A percentile compares a stretch with the other conserved stretches of the same genome.
Conservation (phyloP, 495 filamentous ascomycete genomes). For the Rhypophila decipiens region DNA sequence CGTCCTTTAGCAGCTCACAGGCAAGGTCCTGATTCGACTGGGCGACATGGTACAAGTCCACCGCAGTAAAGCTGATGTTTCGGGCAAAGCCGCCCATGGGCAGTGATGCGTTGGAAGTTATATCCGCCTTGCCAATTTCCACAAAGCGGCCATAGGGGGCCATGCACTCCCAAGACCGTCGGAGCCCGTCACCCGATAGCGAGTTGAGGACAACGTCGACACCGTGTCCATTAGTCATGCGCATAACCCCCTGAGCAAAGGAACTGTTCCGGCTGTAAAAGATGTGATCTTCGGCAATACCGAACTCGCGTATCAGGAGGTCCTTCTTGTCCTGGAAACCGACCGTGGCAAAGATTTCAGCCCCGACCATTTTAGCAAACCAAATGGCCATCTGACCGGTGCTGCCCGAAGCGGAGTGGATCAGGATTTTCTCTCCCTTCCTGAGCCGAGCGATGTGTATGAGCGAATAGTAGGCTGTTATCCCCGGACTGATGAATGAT, state of each 20-base stretch:
- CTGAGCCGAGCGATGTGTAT: slow-evolving; percentile 27
- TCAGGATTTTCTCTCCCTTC: slow-evolving; percentile 47
- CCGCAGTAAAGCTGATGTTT: slow-evolving; percentile 22
- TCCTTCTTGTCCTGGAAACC: slow-evolving; percentile 33
- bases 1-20: not conserved
- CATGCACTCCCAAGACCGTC: slow-evolving; percentile 38
- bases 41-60: slow-evolving; percentile 13
- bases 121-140: slow-evolving; percentile 42
- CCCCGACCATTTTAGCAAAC: slow-evolving; percentile 38
- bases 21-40: slow-evolving; percentile 1
- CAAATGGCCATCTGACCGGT: slow-evolving; percentile 47
- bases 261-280: slow-evolving; percentile 32
- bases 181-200: slow-evolving; percentile 44
- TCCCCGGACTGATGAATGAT: slow-evolving; percentile 29
- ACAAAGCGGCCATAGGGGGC: slow-evolving; percentile 45
- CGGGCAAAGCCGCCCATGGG: slow-evolving; percentile 27
- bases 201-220: slow-evolving; percentile 52
- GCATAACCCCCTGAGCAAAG: slow-evolving; percentile 35
- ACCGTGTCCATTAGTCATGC: slow-evolving; percentile 36
- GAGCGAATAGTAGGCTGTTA: slow-evolving; percentile 47
- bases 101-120: slow-evolving; percentile 18
- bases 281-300: slow-evolving; percentile 41
- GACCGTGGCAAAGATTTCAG: slow-evolving; percentile 47
- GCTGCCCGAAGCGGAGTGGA: slow-evolving; percentile 48
- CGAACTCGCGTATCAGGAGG: slow-evolving; percentile 33